A percentile compares a stretch with the other conserved stretches of the same genome.
Evolutionary conservation across 305 asterid species (phyloP).

Genomic region (Caryopteris hybrid): DNA sequence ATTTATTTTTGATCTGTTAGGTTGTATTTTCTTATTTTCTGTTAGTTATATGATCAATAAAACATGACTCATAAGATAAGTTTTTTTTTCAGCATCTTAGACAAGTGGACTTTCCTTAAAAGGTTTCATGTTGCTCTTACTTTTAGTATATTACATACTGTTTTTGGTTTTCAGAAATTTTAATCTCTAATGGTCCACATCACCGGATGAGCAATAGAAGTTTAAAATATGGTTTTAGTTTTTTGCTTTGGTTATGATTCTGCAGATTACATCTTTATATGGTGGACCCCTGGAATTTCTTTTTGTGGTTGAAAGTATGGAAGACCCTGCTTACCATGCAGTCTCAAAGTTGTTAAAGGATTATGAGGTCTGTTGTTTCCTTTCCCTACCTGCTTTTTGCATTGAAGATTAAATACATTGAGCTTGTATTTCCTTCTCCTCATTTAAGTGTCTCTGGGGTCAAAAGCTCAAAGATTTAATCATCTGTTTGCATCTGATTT

Average conservation of each 20-base stretch:
- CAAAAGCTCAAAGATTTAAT: too few species aligned
- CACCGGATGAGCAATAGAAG: constrained; percentile 1
- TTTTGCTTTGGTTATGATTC: constrained; percentile 15
- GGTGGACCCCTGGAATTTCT: constrained; percentile 84
- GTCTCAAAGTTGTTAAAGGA: constrained; percentile 50
- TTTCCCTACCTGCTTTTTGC: background rate
- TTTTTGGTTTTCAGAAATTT: background rate
- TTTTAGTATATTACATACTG: background rate
- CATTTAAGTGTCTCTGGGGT: background rate
- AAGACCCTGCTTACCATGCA: constrained; percentile 79
- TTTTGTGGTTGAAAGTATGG: constrained; percentile 67
- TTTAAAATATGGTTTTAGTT: too few species aligned
- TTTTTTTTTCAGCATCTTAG: background rate
- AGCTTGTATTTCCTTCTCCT: background rate
- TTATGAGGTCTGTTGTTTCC: constrained; percentile 41
- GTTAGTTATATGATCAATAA: background rate
- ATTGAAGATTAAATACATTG: background rate
- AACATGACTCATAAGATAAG: background rate
- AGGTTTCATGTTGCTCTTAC: background rate
- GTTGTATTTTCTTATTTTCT: background rate
- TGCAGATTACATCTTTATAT: constrained; percentile 77
- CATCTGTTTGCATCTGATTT: too few species aligned
- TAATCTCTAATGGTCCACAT: background rate
- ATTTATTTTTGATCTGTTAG: too few species aligned
- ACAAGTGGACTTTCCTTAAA: background rate